Base-by-base conservation (phyloP, 2,329 filamentous ascomycete genomes). In the Sarocladium strictum region DNA sequence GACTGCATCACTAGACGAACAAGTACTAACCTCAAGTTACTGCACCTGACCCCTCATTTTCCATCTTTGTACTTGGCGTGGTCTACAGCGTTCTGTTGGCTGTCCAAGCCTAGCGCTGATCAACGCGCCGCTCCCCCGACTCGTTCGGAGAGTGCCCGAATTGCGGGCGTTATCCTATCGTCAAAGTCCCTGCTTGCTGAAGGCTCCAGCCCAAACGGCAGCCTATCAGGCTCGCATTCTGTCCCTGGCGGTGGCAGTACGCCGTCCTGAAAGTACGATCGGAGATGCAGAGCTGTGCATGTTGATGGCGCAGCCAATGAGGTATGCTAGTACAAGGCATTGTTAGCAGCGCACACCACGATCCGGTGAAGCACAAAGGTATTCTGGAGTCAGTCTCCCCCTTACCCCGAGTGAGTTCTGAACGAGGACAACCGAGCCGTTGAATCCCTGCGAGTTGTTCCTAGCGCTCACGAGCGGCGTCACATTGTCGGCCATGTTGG, bases 361-460 rank as follows among this genome's bases (percentile, higher is more conserved):
- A n/a, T n/a, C n/a, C n/a, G n/a, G n/a, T n/a, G n/a, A n/a, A 51
- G 11, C 17, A 23, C 7, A 32, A 23, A 32, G 15, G 6, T 3
- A 17, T 3, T 27, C 3, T 21, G 3, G 19, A 29, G 15, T 29
- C 12, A 10, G 64, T 74, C 65, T 67, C 77, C 76, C 3, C 78
- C 74, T 65, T 67, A 77, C 76, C 3, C 78, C 78, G 38, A 76
- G 80, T 1, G 74, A 73, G 43, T 79, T 74, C 59, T 79, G 76
- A 12, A 73, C 67, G 24, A 81, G 62, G 5, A 81, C 65, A 0
- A 71, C 68, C 0, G 76, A 78, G 14, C 69, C 71, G 0, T 68
- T 68, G 52, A 80, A 80, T 0, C 69, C 67, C 2, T 63, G 65
- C 15, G 65, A 72, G 65, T 75, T 75, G 55, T 72, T 75, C n/a